Evolutionary conservation across 345 rosid species (phyloP).

Genomic region (Gossypium rotundifolium): DNA sequence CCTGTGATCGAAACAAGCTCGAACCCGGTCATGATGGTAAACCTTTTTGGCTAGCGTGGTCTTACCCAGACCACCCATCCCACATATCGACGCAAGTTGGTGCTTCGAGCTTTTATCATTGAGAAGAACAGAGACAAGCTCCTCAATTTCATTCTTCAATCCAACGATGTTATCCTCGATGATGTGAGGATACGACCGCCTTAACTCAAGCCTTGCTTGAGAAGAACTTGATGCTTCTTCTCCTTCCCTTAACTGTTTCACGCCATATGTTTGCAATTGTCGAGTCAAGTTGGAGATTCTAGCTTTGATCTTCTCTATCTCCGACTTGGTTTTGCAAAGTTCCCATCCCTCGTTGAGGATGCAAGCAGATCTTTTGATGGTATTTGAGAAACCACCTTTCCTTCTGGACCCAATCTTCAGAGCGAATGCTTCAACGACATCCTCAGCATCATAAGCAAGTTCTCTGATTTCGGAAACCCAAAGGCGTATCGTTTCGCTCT

Average conservation of each 20-base stretch:
- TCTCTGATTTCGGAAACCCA: conserved; percentile 7
- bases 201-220: not conserved
- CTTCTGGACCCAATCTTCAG: not conserved
- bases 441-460: conserved; percentile 11
- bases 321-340: not conserved
- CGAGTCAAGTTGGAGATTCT: not conserved
- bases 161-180: conserved; percentile 26
- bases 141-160: conserved; percentile 9
- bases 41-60: conserved; percentile 38
- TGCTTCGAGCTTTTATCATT: not conserved
- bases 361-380: not conserved
- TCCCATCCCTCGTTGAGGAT: not conserved
- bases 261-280: not conserved
- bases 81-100: conserved; percentile 19
- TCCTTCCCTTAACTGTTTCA: not conserved
- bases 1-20: conserved; percentile 12
- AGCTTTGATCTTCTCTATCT: not conserved
- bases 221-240: not conserved
- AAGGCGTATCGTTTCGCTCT: not conserved
- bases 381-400: not conserved
- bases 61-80: conserved; percentile 46
- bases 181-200: conserved; percentile 22
- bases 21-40: conserved; percentile 10
- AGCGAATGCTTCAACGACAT: not conserved
- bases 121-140: conserved; percentile 16